Conservation (phyloP, 768 basidiomycete species). For the Candolleomyces eurysporus region DNA sequence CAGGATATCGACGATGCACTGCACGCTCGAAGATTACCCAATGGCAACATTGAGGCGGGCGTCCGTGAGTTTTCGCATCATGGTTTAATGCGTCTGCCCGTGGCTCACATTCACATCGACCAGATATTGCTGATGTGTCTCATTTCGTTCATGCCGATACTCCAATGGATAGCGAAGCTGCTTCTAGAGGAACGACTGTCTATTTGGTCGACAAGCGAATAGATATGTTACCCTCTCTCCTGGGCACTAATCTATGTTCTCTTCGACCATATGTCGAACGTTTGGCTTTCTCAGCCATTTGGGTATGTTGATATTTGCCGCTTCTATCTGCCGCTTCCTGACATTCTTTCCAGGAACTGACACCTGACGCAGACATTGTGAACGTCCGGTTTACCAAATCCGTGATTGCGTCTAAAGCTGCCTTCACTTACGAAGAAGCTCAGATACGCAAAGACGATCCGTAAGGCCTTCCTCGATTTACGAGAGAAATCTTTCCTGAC, state of each 20-base stretch:
- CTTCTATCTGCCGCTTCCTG: not conserved
- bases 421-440: slow-evolving; percentile 96
- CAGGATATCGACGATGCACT: slow-evolving; percentile 98
- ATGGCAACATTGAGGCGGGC: slow-evolving; percentile 95
- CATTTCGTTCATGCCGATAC: slow-evolving; percentile 93
- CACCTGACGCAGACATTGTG: slow-evolving; percentile 84
- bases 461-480: slow-evolving; percentile 41
- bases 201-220: slow-evolving; percentile 98
- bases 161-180: slow-evolving; percentile 95
- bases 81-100: not conserved
- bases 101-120: not conserved
- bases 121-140: slow-evolving; percentile 98
- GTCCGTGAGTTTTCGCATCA: slow-evolving; percentile 71
- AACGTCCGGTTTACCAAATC: slow-evolving; percentile 92
- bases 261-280: slow-evolving; percentile 90
- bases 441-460: slow-evolving; percentile 91
- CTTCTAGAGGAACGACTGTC: slow-evolving; percentile 94
- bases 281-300: slow-evolving; percentile 92
- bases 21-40: slow-evolving; percentile 82
- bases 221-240: slow-evolving; percentile 92
- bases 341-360: slow-evolving; percentile 67
- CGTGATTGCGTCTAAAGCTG: slow-evolving; percentile 93
- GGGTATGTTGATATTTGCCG: slow-evolving; percentile 52
- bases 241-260: slow-evolving; percentile 96
- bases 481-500: not conserved